Evolutionary conservation across 768 basidiomycete genomes (phyloP).

Genomic region (Boletus patriciae): DNA sequence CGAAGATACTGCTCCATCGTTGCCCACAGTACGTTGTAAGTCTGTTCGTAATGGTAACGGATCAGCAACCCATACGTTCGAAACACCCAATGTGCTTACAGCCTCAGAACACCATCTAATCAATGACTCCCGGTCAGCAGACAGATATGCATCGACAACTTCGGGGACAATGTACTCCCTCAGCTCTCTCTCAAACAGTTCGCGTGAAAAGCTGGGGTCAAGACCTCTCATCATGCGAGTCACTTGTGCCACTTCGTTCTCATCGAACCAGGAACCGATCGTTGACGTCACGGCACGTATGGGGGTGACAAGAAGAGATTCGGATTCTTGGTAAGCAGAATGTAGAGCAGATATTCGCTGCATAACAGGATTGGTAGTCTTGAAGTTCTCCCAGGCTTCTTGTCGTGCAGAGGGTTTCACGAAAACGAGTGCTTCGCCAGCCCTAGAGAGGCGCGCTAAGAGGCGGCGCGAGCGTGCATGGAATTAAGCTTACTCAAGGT

Average conservation of each 20-base stretch:
- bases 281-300: conserved; percentile 82
- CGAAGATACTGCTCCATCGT: conserved; percentile 93
- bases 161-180: conserved; percentile 98
- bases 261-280: conserved; percentile 90
- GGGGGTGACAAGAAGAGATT: conserved; percentile 82
- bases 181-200: conserved; percentile 84
- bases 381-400: conserved; percentile 78
- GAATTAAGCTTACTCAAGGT: conserved; percentile 69
- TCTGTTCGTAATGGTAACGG: conserved; percentile 45
- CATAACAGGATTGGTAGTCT: conserved; percentile 77
- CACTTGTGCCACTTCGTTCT: conserved; percentile 98
- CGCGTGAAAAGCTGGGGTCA: conserved; percentile 85
- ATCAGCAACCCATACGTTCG: not conserved
- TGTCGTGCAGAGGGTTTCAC: conserved; percentile 80
- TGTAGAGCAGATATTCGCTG: conserved; percentile 57
- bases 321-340: conserved; percentile 85
- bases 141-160: conserved; percentile 93
- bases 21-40: conserved; percentile 98
- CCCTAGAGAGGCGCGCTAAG: conserved; percentile 46
- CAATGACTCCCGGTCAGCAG: conserved; percentile 83
- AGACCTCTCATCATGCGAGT: conserved; percentile 81
- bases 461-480: not conserved
- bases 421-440: conserved; percentile 81
- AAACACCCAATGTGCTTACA: conserved; percentile 47
- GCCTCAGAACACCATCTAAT: conserved; percentile 95